Percentiles rank a stretch among this genome's conserved stretches.
These are phyloP conservation scores for Daldinia caldariorum DNA, from an alignment of 495 filamentous ascomycete species.

Conservation along the genomic window DNA sequence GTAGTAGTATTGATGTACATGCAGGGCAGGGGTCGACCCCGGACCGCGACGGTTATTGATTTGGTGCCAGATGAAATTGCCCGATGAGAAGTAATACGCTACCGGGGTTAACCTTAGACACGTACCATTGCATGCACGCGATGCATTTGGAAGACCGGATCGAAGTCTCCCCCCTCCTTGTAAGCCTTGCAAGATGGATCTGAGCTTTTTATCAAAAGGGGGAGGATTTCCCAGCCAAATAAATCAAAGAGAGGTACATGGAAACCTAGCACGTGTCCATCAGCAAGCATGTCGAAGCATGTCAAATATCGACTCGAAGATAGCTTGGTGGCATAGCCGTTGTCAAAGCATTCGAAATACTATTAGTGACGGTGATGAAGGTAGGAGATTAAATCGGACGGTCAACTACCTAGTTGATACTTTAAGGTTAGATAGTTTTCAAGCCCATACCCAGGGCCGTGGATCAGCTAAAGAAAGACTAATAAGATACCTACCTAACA, in stretches of 20 bases:
- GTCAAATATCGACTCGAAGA: slow-evolving; percentile 11
- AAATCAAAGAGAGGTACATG: slow-evolving; percentile 7
- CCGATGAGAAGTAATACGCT: slow-evolving; percentile 51
- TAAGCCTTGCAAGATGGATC: slow-evolving; percentile 9
- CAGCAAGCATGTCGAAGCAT: not conserved
- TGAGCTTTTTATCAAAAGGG: slow-evolving; percentile 12
- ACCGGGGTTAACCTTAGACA: slow-evolving; percentile 46
- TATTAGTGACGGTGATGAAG: not conserved
- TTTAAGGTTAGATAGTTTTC: not conserved
- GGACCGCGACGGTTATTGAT: slow-evolving; percentile 48
- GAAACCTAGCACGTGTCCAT: slow-evolving; percentile 18
- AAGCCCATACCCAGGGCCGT: not conserved
- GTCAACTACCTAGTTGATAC: not conserved
- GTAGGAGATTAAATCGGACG: not conserved
- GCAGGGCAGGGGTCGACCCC: slow-evolving; percentile 42
- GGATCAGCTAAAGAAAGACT: not conserved
- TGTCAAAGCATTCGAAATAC: not conserved
- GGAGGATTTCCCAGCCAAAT: slow-evolving; percentile 8
- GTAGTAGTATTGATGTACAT: slow-evolving; percentile 43
- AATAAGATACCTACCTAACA: not conserved
- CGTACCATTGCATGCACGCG: slow-evolving; percentile 50
- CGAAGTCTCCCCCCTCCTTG: slow-evolving; percentile 40
- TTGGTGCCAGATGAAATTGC: slow-evolving; percentile 55
- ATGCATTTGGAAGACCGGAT: slow-evolving; percentile 41
- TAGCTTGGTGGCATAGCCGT: not conserved